Evolutionary conservation across 2,329 filamentous ascomycete genomes (phyloP).

Genomic region (Camillea tinctor): DNA sequence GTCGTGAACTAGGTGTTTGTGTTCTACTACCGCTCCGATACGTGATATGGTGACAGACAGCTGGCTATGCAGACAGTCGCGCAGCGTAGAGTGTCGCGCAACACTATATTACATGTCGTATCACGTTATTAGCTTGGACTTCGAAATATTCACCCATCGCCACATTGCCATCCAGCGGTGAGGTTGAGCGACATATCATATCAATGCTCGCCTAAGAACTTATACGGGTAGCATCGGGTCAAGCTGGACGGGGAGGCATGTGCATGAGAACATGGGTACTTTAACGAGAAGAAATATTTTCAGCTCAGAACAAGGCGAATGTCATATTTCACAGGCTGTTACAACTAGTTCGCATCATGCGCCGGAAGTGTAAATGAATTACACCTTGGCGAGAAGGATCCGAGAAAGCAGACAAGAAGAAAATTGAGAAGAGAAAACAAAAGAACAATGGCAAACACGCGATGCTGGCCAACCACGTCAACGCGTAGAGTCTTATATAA

Average conservation of each 20-base stretch:
- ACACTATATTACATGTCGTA: slow-evolving; percentile 47
- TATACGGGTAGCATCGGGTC: slow-evolving; percentile 46
- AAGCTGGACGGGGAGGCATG: slow-evolving; percentile 31
- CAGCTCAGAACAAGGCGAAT: background rate
- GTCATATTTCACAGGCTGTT: too few relatives aligned
- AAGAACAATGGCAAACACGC: background rate
- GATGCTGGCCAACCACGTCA: background rate
- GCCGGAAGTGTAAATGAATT: background rate
- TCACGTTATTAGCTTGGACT: slow-evolving; percentile 46
- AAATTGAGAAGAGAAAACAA: background rate
- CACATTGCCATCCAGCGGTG: slow-evolving; percentile 43
- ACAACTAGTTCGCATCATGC: too few relatives aligned
- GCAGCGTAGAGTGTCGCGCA: slow-evolving; percentile 37
- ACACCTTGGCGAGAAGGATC: background rate
- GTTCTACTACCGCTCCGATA: too few relatives aligned
- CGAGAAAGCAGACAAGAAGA: too few relatives aligned
- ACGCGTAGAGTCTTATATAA: background rate
- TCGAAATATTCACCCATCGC: slow-evolving; percentile 43
- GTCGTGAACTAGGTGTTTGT: too few relatives aligned
- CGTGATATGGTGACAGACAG: too few relatives aligned
- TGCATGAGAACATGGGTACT: background rate
- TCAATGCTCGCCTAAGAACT: slow-evolving; percentile 37
- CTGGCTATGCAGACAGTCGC: too few relatives aligned
- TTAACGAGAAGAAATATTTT: background rate
- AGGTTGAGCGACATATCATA: slow-evolving; percentile 16